Evolutionary conservation across 805 yeast species (phyloP).

Genomic region (Phaffomyces opuntiae): DNA sequence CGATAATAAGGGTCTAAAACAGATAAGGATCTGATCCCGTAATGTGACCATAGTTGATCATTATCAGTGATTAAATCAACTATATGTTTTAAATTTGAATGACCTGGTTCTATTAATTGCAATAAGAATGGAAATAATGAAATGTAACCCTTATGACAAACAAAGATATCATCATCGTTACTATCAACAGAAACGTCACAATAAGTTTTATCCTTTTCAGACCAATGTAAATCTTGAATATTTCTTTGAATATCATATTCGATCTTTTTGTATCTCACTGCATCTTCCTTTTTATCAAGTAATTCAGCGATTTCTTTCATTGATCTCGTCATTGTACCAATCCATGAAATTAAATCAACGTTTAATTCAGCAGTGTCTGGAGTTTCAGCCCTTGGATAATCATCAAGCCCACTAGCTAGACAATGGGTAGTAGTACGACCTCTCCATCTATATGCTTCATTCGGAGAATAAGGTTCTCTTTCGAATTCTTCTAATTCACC

Average conservation of each 20-base stretch:
- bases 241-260: slow-evolving; percentile 54
- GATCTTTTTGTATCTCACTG: slow-evolving; percentile 41
- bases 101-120: slow-evolving; percentile 47
- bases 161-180: slow-evolving; percentile 59
- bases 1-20: slow-evolving; percentile 58
- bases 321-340: slow-evolving; percentile 85
- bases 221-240: slow-evolving; percentile 78
- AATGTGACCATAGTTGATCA: slow-evolving; percentile 66
- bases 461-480: slow-evolving; percentile 40
- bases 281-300: slow-evolving; percentile 54
- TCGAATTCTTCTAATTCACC: slow-evolving; percentile 73
- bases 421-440: slow-evolving; percentile 85
- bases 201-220: slow-evolving; percentile 52
- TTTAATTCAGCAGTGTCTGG: slow-evolving; percentile 88
- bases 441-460: slow-evolving; percentile 85
- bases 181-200: slow-evolving; percentile 82
- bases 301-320: slow-evolving; percentile 66
- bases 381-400: slow-evolving; percentile 78
- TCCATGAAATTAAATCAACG: slow-evolving; percentile 87
- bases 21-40: slow-evolving; percentile 78
- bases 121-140: slow-evolving; percentile 80
- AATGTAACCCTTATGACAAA: slow-evolving; percentile 88
- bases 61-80: slow-evolving; percentile 60
- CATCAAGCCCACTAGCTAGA: slow-evolving; percentile 91
- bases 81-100: slow-evolving; percentile 42